Evolutionary conservation across 768 basidiomycete genomes (phyloP), one percentile per base, ranked within the genome.

Genomic region (Trametes cinnabarina): DNA sequence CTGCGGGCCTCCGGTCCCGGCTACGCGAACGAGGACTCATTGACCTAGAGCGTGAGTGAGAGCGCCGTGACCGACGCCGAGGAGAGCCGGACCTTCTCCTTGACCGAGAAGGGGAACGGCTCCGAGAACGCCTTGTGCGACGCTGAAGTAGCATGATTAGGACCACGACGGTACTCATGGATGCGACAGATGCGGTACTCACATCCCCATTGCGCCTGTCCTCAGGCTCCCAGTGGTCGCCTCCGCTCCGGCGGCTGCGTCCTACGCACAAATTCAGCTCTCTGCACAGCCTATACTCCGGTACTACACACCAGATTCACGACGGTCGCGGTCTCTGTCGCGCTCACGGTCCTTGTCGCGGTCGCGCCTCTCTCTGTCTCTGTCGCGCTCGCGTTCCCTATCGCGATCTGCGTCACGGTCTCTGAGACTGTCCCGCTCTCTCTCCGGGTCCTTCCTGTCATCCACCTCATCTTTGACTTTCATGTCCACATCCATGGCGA

Each of bases 211-310:
- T 85, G 28, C 90, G 85, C 69, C 85, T 80, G 30, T 87, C 79
- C n/a, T 83, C 89, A 0, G 90, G 90, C 65, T 92, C 91, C 90
- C 90, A 92, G 64, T 92, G 90, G 72, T 93, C 90, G 37, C 74
- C 73, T 23, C 66, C 67, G 35, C 68, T 71, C 34, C 76, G 73
- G 43, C 77, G 69, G 37, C 76, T 78, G 71, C 69, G 81, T 75
- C 65, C 81, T 80, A 72, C 51, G 55, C 69, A 58, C 71, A 72
- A 61, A 48, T 14, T 44, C 10, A 55, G 44, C 15, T 23, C 44
- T 37, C 22, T 60, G 50, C 40, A 39, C 53, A 54, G 56, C 53
- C 26, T 51, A 51, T 28, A 20, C 4, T 28, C 44, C 15, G 37
- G 41, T 8, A 35, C 40, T 32, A 69, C 76, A 25, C 42, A 87